A percentile compares a stretch with the other conserved stretches of the same genome.
Evolutionary conservation across 75 land plant species (phyloP).

Genomic region (Pinus albicaulis): DNA sequence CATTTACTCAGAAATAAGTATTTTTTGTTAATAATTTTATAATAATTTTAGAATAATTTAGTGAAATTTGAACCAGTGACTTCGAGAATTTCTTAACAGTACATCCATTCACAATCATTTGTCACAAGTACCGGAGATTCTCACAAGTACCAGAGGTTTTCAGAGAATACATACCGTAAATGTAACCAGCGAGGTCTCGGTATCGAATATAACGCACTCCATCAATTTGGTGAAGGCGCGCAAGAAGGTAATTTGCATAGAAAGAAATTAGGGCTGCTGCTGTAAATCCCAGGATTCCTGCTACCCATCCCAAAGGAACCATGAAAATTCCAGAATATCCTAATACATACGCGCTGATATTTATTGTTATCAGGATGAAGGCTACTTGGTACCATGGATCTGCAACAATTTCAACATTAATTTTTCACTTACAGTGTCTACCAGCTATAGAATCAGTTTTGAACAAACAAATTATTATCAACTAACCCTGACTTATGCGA

Average conservation of each 20-base stretch:
- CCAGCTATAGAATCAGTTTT: too few species aligned
- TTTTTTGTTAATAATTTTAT: too few species aligned
- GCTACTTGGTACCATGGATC: constrained; percentile 85
- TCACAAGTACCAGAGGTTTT: too few species aligned
- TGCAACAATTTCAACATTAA: constrained; percentile 8
- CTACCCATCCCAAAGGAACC: constrained; percentile 82
- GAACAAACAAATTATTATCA: too few species aligned
- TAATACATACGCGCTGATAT: constrained; percentile 77
- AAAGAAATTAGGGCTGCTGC: constrained; percentile 58
- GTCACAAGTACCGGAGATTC: too few species aligned
- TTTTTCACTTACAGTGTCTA: too few species aligned
- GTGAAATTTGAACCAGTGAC: too few species aligned
- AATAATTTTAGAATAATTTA: too few species aligned
- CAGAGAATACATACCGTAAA: constrained; percentile 47
- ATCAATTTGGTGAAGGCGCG: constrained; percentile 71
- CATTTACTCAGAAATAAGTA: too few species aligned
- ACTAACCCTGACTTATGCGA: constrained; percentile 2
- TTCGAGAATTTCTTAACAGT: too few species aligned
- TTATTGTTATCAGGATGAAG: constrained; percentile 64
- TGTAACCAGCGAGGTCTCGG: constrained; percentile 83
- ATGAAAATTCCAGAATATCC: constrained; percentile 78
- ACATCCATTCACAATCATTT: too few species aligned
- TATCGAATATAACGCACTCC: constrained; percentile 83
- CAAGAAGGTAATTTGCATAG: constrained; percentile 68
- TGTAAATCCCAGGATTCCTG: constrained; percentile 50